Evolutionary conservation across 2,329 filamentous ascomycete species (phyloP).

Genomic region (Penicillium sp.): DNA sequence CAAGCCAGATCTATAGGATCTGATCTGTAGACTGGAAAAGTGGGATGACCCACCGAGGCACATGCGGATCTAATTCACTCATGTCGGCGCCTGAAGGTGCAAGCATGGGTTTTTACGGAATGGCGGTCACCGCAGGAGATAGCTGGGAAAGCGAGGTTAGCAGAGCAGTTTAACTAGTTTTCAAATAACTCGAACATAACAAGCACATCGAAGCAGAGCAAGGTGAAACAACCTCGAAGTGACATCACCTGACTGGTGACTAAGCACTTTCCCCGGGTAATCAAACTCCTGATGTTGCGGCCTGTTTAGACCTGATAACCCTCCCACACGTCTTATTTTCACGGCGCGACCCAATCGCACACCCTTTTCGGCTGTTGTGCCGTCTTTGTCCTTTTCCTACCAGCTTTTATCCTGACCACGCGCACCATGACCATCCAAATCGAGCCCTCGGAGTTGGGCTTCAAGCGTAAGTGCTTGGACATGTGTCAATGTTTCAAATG

Average conservation of each 20-base stretch:
- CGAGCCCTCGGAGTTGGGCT: conserved; percentile 86
- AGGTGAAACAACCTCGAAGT: conserved; percentile 11
- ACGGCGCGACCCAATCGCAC: conserved; percentile 14
- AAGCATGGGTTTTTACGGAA: neutral
- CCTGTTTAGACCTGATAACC: conserved; percentile 21
- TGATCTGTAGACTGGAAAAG: neutral
- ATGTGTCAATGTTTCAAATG: conserved; percentile 5
- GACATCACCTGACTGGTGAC: conserved; percentile 38
- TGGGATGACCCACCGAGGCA: neutral
- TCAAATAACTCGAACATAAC: neutral
- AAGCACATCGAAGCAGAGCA: neutral
- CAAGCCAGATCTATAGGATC: neutral
- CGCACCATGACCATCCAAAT: conserved; percentile 89
- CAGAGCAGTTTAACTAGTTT: no score
- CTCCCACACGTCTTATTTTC: conserved; percentile 6
- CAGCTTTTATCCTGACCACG: conserved; percentile 4
- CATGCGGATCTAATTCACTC: neutral
- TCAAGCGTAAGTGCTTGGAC: conserved; percentile 67
- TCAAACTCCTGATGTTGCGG: conserved; percentile 23
- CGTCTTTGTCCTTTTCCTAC: neutral
- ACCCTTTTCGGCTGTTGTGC: neutral
- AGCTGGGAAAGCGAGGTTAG: neutral
- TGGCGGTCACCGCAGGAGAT: no score
- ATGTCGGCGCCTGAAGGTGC: neutral
- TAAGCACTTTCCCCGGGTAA: conserved; percentile 17